Evolutionary conservation across 2,329 filamentous ascomycete genomes (phyloP), one percentile per base, ranked within the genome.

Genomic region (Penicillium sp.): DNA sequence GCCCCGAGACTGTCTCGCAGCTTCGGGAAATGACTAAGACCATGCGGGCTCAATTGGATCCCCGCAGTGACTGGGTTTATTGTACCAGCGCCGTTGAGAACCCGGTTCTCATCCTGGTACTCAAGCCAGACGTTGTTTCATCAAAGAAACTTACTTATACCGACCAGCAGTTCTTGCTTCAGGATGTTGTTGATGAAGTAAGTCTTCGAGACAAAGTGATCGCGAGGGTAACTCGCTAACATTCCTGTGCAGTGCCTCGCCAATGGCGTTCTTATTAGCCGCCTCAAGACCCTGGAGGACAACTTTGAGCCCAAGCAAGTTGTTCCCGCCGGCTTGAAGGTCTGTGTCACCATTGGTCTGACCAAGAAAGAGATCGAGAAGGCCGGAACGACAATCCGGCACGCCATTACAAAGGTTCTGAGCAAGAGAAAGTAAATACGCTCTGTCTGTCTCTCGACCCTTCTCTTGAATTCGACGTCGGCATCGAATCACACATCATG

Each of bases 171-270:
- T 83, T 86, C 54, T 74, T 97, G 16, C 76, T 99, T 54, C 87
- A 95, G 67, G 94, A 99, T 66, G 88, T 91, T 61, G 91, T 96
- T n/a, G 95, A 99, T 56, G 94, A 99, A 88, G 92, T 95, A 81
- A 67, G 84, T 42, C 5, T 14, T 73, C 28, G 31, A 14, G 6
- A 28, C 13, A 23, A n/a, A 21, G 49, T 26, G 8, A 28, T 14
- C 18, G 10, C 13, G 3, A 10, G 8, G 21, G 28, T 37, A 7
- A 23, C 16, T 23, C 28, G 43, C 60, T 58, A 52, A 61, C 51
- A 48, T 40, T 16, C 46, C 23, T 34, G 47, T 48, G 18, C 60
- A 96, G 92, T 82, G 87, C 52, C 84, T 97, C 51, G 83, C 87
- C 55, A 97, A 97, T 66, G 90, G 91, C 19, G 91, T 99, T 42